Percentiles rank a stretch among this genome's conserved stretches.
Conservation (phyloP, 495 filamentous ascomycete species). For the Neurospora discreta region DNA sequence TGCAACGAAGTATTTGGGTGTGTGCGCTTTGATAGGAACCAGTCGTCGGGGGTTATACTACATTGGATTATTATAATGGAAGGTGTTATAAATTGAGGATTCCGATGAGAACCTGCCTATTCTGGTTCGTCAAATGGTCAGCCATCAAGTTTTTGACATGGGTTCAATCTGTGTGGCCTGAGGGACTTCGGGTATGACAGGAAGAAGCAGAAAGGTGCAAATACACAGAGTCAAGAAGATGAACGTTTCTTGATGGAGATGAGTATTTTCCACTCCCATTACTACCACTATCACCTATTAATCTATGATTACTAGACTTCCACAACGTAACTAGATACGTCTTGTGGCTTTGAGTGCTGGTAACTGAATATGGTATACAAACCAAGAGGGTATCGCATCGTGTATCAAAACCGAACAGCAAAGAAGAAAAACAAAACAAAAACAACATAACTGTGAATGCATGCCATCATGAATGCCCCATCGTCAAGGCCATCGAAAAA, state of each 20-base stretch:
- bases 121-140: too few species aligned
- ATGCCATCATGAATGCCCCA: background rate
- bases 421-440: background rate
- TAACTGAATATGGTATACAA: background rate
- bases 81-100: background rate
- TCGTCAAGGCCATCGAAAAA: background rate
- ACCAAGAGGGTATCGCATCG: background rate
- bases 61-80: background rate
- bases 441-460: background rate
- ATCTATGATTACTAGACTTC: background rate
- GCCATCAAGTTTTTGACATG: background rate
- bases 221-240: background rate
- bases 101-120: background rate
- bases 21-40: background rate
- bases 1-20: background rate
- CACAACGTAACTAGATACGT: background rate
- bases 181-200: background rate
- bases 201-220: background rate
- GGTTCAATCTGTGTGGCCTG: background rate
- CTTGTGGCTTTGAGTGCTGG: background rate
- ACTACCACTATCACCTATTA: background rate
- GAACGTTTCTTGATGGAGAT: background rate
- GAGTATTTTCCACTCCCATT: background rate
- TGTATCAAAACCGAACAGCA: background rate
- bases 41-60: background rate